Conservation (phyloP, 2,329 filamentous ascomycete genomes). For the Aciculosporium take region DNA sequence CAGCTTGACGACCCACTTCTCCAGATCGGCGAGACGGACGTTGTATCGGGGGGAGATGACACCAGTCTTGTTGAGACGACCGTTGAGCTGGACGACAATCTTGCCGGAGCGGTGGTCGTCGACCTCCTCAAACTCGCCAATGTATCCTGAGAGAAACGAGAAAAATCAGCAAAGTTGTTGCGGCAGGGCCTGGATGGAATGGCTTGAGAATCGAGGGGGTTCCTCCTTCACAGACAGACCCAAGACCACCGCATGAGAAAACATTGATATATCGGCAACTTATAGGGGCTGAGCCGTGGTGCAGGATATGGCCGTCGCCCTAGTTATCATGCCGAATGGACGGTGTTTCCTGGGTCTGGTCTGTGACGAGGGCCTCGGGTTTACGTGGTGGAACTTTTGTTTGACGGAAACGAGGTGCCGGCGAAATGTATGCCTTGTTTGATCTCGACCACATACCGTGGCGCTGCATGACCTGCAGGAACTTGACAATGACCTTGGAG, state of each 20-base stretch:
- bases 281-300: conserved; percentile 98
- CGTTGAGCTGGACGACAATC: conserved; percentile 99
- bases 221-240: conserved; percentile 30
- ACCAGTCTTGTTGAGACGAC: conserved; percentile 95
- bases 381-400: too few relatives aligned
- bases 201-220: conserved; percentile 8
- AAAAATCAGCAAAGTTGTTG: conserved; percentile 56
- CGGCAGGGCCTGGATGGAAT: conserved; percentile 79
- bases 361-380: too few relatives aligned
- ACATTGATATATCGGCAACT: conserved; percentile 83
- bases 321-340: conserved; percentile 98
- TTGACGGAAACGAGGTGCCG: neutral
- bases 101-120: conserved; percentile 99
- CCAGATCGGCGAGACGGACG: conserved; percentile 90
- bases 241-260: conserved; percentile 61
- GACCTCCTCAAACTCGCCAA: conserved; percentile 98
- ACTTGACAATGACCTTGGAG: conserved; percentile 99
- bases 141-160: conserved; percentile 56
- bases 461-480: conserved; percentile 97
- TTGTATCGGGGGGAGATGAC: conserved; percentile 99
- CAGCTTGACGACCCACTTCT: conserved; percentile 99
- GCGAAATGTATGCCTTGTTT: neutral
- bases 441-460: conserved; percentile 61
- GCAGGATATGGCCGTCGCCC: conserved; percentile 64
- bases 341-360: conserved; percentile 10